These are phyloP conservation scores for Endoconidiophora polonica DNA, from an alignment of 2,329 filamentous ascomycete genomes.

Conservation along the genomic window DNA sequence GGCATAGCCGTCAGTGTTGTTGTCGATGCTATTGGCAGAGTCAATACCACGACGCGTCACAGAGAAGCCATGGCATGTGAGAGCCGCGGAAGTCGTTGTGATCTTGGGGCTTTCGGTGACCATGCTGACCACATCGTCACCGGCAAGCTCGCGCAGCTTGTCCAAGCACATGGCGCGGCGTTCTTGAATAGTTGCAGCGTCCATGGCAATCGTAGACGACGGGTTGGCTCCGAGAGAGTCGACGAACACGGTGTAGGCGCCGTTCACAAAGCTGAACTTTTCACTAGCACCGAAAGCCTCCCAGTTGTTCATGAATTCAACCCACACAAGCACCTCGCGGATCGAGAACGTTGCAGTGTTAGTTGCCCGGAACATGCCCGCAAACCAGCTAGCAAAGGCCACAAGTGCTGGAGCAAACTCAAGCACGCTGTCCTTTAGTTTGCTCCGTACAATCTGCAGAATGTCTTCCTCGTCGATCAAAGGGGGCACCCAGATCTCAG, in stretches of 20 bases:
- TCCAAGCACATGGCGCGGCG: constrained; percentile 59
- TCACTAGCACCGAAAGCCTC: constrained; percentile 22
- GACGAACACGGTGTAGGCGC: constrained; percentile 87
- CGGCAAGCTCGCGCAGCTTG: constrained; percentile 52
- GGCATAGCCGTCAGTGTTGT: constrained; percentile 37
- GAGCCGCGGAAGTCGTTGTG: constrained; percentile 28
- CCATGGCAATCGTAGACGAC: constrained; percentile 64
- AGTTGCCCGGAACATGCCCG: constrained; percentile 47
- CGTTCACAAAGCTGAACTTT: constrained; percentile 47
- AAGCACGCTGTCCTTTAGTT: constrained; percentile 42
- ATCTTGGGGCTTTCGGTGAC: constrained; percentile 51
- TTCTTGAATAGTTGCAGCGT: constrained; percentile 48
- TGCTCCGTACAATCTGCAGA: constrained; percentile 66
- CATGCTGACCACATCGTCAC: constrained; percentile 40
- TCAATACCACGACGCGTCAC: constrained; percentile 34
- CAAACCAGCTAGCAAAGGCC: constrained; percentile 86
- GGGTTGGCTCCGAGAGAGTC: constrained; percentile 93
- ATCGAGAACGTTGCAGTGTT: constrained; percentile 48
- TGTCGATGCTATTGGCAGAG: background rate
- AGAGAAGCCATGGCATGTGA: constrained; percentile 62
- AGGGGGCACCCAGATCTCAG: constrained; percentile 93
- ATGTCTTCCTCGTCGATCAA: constrained; percentile 75
- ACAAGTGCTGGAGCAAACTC: constrained; percentile 54
- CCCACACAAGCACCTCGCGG: constrained; percentile 83
- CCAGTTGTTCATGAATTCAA: constrained; percentile 71